Evolutionary conservation across 2,329 filamentous ascomycete genomes (phyloP), one percentile per base, ranked within the genome.

Genomic region (Cordyceps cateniannulata): DNA sequence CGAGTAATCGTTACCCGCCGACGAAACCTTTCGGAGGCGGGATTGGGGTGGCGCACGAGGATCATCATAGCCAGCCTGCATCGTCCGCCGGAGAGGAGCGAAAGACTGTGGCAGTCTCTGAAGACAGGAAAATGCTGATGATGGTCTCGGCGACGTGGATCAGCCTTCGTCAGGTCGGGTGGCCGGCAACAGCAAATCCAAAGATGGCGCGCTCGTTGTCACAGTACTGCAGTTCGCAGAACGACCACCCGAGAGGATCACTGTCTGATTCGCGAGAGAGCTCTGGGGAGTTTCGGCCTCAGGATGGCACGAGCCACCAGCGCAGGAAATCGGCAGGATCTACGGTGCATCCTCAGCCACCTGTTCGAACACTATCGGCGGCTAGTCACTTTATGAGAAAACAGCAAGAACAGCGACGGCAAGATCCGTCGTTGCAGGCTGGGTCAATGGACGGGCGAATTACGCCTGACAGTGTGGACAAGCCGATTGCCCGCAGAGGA

Each of bases 1-100:
- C 81, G 0, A 74, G 76, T 35, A 73, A 75, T n/a, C 76, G 74
- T 42, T 77, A 78, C 62, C 80, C 81, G 10, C 79, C 80, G 1
- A 75, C 75, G 14, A 74, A 76, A 25, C 66, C 73, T 1, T 67
- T 73, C 44, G 64, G 65, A n/a, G 25, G 68, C 5, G 70, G 69
- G 25, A 56, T 62, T 57, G 14, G 61, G 62, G 3, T 40, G 24
- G 3, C 24, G 2, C 63, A 63, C 7, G 55, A 48, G 40, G 55
- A 64, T 58, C n/a, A 62, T 62, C 53, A 55, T 18, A 29, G 27
- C 5, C 44, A n/a, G 10, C 12, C 52, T 18, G 48, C 38, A 6
- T 22, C 51, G 14, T 29, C 40, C 10, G 22, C 32, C 5, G n/a
- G n/a, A 5, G 71, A 73, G 32, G 70, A 72, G 58, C 66, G 72